phyloP scores from a whole-genome alignment of 2,329 filamentous ascomycete genomes.

The Aspergillus sp. region DNA sequence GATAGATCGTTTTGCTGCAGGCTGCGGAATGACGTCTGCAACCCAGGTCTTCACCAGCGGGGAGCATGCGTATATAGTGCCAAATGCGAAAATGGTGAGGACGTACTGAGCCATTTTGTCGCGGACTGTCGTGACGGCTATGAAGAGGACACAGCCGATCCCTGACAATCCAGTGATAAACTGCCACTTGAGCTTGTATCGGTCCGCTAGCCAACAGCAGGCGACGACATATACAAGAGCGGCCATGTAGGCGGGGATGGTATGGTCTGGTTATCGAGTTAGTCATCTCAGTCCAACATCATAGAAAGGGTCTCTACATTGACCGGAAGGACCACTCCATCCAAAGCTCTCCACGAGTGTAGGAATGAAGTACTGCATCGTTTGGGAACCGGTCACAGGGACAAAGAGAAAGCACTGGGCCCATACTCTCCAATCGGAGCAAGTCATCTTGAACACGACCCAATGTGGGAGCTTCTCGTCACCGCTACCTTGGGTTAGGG shows the following conservation, averaged over 20 bases:
- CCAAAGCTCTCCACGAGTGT: conserved; percentile 29
- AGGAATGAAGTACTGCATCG: conserved; percentile 34
- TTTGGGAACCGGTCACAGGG: conserved; percentile 27
- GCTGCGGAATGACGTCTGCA: conserved; percentile 3
- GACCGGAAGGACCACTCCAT: conserved; percentile 14
- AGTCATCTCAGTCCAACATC: not conserved
- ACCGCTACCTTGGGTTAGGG: conserved; percentile 14
- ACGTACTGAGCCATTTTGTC: conserved; percentile 17
- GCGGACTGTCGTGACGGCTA: conserved; percentile 12
- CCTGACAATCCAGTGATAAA: conserved; percentile 23
- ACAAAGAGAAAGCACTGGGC: conserved; percentile 26
- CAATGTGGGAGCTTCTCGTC: conserved; percentile 17
- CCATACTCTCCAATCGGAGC: conserved; percentile 11
- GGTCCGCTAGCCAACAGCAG: conserved; percentile 23
- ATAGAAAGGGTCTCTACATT: not conserved
- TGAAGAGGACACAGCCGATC: conserved; percentile 22
- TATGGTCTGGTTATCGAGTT: conserved; percentile 12
- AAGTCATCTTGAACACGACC: conserved; percentile 25
- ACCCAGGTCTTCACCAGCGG: conserved; percentile 17
- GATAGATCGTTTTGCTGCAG: not conserved
- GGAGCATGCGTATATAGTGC: conserved; percentile 25
- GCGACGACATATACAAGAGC: conserved; percentile 23
- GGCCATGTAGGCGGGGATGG: conserved; percentile 24
- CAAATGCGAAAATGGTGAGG: conserved; percentile 26
- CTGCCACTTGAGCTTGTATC: conserved; percentile 25